These are phyloP conservation scores for Tolypocladium capitatum DNA, from an alignment of 2,329 filamentous ascomycete species.

Conservation along the genomic window DNA sequence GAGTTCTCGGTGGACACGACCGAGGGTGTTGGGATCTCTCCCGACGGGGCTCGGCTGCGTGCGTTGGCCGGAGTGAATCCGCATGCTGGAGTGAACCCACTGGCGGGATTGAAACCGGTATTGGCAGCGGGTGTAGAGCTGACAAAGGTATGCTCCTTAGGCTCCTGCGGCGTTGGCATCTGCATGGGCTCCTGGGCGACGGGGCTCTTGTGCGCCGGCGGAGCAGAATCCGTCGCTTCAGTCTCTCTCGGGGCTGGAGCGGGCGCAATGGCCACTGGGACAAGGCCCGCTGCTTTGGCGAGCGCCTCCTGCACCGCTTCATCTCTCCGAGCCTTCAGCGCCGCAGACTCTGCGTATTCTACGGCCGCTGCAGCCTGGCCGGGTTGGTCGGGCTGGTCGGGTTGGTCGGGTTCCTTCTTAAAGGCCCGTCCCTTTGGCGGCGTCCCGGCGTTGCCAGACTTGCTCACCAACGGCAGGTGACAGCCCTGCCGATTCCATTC, in stretches of 20 bases:
- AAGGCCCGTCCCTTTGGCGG: background rate
- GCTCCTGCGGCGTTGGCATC: constrained; percentile 14
- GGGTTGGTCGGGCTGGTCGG: background rate
- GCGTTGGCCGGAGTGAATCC: constrained; percentile 20
- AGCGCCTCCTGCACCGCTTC: constrained; percentile 2
- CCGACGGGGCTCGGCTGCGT: constrained; percentile 14
- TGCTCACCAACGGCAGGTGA: constrained; percentile 9
- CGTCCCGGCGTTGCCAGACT: background rate
- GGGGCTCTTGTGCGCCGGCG: constrained; percentile 5
- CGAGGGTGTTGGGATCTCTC: constrained; percentile 15
- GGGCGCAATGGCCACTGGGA: constrained; percentile 1
- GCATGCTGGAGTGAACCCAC: background rate
- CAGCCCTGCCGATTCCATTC: constrained; percentile 32
- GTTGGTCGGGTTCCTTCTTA: background rate
- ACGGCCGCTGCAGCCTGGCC: background rate
- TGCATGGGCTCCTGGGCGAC: constrained; percentile 11
- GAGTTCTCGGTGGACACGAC: constrained; percentile 13
- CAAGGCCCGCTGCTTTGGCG: constrained; percentile 1
- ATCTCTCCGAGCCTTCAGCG: background rate
- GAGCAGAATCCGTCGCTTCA: background rate
- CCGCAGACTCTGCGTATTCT: background rate
- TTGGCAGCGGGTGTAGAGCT: background rate
- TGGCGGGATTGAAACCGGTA: background rate
- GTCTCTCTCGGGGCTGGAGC: background rate
- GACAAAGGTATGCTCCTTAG: constrained; percentile 5